Evolutionary conservation across 176 grass and related monocot species (phyloP).

Genomic region (Poa pratensis): DNA sequence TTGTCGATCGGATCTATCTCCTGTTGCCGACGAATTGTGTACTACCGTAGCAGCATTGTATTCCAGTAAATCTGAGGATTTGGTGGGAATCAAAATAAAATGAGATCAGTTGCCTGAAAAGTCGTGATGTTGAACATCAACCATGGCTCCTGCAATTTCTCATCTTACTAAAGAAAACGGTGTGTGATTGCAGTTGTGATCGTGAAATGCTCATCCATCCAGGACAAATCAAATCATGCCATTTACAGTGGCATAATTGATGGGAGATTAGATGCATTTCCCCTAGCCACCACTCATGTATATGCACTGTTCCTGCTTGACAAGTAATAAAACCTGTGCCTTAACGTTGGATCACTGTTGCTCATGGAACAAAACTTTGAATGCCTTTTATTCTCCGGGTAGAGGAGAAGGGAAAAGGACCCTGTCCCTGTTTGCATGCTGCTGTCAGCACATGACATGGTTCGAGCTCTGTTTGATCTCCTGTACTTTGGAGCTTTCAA

Average conservation of each 20-base stretch:
- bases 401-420: neutral
- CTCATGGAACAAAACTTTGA: conserved; percentile 18
- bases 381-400: conserved; percentile 29
- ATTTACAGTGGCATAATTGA: neutral
- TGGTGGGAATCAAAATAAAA: neutral
- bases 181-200: neutral
- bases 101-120: no score
- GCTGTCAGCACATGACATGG: conserved; percentile 43
- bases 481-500: conserved; percentile 46
- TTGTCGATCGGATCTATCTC: neutral
- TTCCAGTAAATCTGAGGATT: neutral
- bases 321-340: neutral
- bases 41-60: neutral
- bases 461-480: conserved; percentile 18
- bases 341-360: neutral
- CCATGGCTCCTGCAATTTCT: neutral
- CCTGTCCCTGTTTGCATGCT: conserved; percentile 1
- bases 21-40: neutral
- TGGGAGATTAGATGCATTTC: neutral
- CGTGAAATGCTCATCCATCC: neutral
- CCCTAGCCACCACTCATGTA: neutral
- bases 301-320: neutral
- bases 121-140: neutral
- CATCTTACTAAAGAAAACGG: neutral
- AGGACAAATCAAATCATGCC: neutral